Base-by-base conservation (phyloP, 805 yeast species). In the Starmera pachycereana region DNA sequence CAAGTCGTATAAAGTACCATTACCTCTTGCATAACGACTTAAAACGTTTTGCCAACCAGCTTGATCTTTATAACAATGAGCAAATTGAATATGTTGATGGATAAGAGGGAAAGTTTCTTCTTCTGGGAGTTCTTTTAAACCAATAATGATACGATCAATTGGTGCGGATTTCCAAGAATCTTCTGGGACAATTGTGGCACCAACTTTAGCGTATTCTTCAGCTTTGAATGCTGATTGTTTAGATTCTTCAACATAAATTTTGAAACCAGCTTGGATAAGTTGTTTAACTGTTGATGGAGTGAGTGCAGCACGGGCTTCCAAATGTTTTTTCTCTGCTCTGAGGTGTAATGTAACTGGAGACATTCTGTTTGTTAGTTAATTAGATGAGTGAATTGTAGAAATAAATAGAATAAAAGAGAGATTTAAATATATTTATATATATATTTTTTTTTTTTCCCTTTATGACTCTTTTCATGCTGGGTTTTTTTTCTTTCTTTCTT, bases 21-120 rank as follows among this genome's bases (percentile, higher is more conserved):
- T 76, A 38, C 99, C 99, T 32, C 74, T 80, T 38, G 94, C 94
- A 69, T 88, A 92, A 62, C 99, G 77, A 43, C 71, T 59, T 53
- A 92, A 66, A 12, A 92, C 97, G 44, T 87, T 85, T 61, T 86
- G 67, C 99, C 99, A 92, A 38, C 99, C 99, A 46, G 68, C 95
- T 68, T 92, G 99, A 66, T 90, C 76, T 69, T 92, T 92, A 68
- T 92, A 92, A 68, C 98, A 92, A 65, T 92, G 99, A 35, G 99
- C 98, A 66, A 92, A 92, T 66, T 92, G 97, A 49, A 92, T 86
- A 64, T 92, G 99, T 62, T 89, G 95, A 61, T 92, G 97, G 38
- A 83, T 74, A 46, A 92, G 74, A 16, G 98, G 98, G 76, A 90
- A 92, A 28, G 77, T 70, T 45, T 80, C 83, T 46, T 78, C 78